A percentile compares a stretch with the other conserved stretches of the same genome.
phyloP scores from a whole-genome alignment of 331 rosid species.

The Dryas integrifolia region DNA sequence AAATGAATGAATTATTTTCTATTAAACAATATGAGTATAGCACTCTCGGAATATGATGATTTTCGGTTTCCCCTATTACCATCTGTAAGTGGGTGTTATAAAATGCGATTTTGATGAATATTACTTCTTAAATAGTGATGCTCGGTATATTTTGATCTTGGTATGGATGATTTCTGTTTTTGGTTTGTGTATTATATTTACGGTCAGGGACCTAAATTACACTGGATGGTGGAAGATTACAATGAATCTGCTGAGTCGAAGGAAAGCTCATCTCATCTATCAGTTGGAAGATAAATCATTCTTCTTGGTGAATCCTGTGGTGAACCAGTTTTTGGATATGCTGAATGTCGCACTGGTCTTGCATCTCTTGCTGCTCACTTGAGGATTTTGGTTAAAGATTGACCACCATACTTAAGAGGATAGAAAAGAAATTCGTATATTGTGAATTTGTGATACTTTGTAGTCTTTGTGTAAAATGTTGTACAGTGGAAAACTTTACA shows the following conservation, averaged over 20 bases:
- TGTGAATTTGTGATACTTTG: neutral
- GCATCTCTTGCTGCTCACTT: neutral
- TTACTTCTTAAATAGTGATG: neutral
- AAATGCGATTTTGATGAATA: too few species aligned
- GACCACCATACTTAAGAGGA: neutral
- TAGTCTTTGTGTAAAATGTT: neutral
- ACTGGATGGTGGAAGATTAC: constrained; percentile 65
- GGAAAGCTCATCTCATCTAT: constrained; percentile 42
- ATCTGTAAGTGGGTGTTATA: neutral
- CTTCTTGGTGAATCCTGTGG: constrained; percentile 20
- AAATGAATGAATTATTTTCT: neutral
- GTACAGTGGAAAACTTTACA: neutral
- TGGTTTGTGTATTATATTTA: constrained; percentile 5
- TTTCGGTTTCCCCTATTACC: neutral
- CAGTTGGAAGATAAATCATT: constrained; percentile 31
- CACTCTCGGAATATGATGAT: neutral
- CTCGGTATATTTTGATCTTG: neutral
- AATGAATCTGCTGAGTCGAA: constrained; percentile 26
- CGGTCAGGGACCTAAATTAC: constrained; percentile 68
- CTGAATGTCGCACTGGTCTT: neutral
- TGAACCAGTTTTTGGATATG: constrained; percentile 9
- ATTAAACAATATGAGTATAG: neutral
- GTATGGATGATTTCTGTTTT: neutral
- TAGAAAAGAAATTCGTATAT: neutral
- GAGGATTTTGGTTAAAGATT: neutral